phyloP scores from a whole-genome alignment of 495 filamentous ascomycete genomes.

The Cercophora sp. region DNA sequence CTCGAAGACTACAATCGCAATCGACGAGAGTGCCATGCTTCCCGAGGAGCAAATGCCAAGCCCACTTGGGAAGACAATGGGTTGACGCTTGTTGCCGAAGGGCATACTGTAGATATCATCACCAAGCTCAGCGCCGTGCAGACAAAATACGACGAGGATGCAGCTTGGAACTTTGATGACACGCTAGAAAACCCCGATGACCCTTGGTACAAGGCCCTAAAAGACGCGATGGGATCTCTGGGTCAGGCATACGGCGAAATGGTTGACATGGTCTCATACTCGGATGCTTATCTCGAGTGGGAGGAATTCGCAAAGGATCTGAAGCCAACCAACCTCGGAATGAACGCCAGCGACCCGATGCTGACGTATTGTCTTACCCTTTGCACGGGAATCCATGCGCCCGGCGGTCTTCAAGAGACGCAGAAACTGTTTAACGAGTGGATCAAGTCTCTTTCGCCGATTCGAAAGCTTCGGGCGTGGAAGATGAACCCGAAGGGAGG shows the following conservation, averaged over 20 bases:
- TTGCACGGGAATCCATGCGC: constrained; percentile 7
- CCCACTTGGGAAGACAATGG: constrained; percentile 3
- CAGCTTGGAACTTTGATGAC: neutral
- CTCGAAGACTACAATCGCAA: constrained; percentile 1
- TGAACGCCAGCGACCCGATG: neutral
- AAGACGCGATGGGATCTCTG: neutral
- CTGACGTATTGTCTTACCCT: constrained; percentile 7
- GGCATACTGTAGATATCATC: constrained; percentile 9
- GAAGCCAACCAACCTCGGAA: constrained; percentile 12
- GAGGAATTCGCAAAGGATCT: constrained; percentile 3
- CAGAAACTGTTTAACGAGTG: constrained; percentile 1
- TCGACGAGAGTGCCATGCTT: constrained; percentile 9
- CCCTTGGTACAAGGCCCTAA: neutral
- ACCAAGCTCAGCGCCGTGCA: neutral
- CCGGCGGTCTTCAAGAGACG: constrained; percentile 4
- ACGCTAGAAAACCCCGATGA: neutral
- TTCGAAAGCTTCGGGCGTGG: neutral
- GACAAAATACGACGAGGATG: neutral
- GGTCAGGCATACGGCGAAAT: too few species aligned
- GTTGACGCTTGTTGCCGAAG: constrained; percentile 4
- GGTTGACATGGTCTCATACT: neutral
- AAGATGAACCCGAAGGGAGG: neutral
- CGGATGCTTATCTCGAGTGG: constrained; percentile 4
- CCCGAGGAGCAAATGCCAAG: neutral
- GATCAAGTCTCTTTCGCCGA: neutral